Conservation (phyloP, 2,329 filamentous ascomycete genomes). For the Gliomastix tumulicola region DNA sequence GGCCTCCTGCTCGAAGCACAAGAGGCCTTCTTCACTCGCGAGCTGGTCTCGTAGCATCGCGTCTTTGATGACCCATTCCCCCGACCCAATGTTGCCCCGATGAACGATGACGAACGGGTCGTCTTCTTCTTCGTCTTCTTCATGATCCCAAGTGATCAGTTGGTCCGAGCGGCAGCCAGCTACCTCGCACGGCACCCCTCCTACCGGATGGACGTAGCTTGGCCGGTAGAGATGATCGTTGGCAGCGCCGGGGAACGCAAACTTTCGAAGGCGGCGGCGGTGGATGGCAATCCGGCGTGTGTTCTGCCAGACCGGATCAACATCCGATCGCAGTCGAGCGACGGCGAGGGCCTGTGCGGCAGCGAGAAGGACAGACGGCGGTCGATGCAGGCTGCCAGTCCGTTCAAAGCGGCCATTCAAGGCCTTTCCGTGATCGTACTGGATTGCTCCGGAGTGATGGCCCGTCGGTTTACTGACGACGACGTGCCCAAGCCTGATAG, state of each 20-base stretch:
- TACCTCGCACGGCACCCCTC: too few species aligned
- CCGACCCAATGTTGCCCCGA: slow-evolving; percentile 10
- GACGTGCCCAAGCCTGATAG: slow-evolving; percentile 13
- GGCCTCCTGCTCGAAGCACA: slow-evolving; percentile 7
- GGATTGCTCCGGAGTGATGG: slow-evolving; percentile 8
- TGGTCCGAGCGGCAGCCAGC: too few species aligned
- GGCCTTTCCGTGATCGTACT: slow-evolving; percentile 13
- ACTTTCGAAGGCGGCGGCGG: slow-evolving; percentile 2
- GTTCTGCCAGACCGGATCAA: slow-evolving; percentile 6
- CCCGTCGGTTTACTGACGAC: slow-evolving; percentile 11
- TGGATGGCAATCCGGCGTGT: slow-evolving; percentile 4
- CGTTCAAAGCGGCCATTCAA: slow-evolving; percentile 8
- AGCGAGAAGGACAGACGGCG: slow-evolving; percentile 8
- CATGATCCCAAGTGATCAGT: too few species aligned
- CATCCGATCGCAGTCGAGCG: neutral
- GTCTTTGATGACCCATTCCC: slow-evolving; percentile 8
- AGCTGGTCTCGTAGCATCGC: slow-evolving; percentile 7
- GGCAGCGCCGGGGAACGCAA: slow-evolving; percentile 4
- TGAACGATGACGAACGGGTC: slow-evolving; percentile 7
- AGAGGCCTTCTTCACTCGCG: slow-evolving; percentile 1
- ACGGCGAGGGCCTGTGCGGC: slow-evolving; percentile 7
- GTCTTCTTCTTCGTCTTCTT: slow-evolving; percentile 4
- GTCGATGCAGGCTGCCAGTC: slow-evolving; percentile 6
- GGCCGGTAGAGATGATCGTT: slow-evolving; percentile 7
- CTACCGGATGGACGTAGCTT: slow-evolving; percentile 2